These are phyloP conservation scores for Alloascoidea hylecoeti DNA, from an alignment of 805 yeast species.

Conservation along the genomic window DNA sequence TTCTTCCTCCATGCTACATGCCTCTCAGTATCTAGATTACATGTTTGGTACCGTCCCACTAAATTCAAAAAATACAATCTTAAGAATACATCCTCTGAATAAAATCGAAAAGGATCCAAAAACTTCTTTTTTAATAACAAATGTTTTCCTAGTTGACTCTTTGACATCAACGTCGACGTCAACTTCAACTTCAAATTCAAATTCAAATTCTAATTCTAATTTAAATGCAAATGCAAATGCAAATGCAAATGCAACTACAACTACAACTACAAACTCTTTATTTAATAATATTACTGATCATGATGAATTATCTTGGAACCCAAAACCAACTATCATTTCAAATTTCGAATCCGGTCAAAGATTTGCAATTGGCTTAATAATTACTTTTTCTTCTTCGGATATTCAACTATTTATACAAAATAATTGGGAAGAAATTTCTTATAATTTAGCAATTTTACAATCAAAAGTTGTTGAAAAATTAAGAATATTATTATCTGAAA, in stretches of 20 bases:
- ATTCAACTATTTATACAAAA: slow-evolving; percentile 4
- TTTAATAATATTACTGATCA: background rate
- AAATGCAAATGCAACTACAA: background rate
- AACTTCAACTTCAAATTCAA: background rate
- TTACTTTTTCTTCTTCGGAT: background rate
- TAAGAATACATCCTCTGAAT: slow-evolving; percentile 1
- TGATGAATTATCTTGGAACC: background rate
- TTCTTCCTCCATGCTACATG: slow-evolving; percentile 1
- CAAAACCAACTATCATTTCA: background rate
- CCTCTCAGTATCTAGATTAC: slow-evolving; percentile 2
- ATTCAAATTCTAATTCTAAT: background rate
- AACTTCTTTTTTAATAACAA: background rate
- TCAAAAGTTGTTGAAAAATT: slow-evolving; percentile 3
- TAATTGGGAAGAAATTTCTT: slow-evolving; percentile 14
- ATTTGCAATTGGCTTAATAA: background rate
- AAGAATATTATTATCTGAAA: slow-evolving; percentile 3
- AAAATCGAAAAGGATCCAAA: background rate
- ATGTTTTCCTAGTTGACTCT: background rate
- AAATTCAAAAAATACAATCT: background rate
- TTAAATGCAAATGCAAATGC: background rate
- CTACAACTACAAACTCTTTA: background rate
- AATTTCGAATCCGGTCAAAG: background rate
- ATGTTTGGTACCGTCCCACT: slow-evolving; percentile 3
- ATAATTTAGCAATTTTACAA: slow-evolving; percentile 10
- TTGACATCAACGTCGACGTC: background rate